Evolutionary conservation across 2,329 filamentous ascomycete species (phyloP), one percentile per base, ranked within the genome.

Genomic region (Scleromitrula shiraiana): DNA sequence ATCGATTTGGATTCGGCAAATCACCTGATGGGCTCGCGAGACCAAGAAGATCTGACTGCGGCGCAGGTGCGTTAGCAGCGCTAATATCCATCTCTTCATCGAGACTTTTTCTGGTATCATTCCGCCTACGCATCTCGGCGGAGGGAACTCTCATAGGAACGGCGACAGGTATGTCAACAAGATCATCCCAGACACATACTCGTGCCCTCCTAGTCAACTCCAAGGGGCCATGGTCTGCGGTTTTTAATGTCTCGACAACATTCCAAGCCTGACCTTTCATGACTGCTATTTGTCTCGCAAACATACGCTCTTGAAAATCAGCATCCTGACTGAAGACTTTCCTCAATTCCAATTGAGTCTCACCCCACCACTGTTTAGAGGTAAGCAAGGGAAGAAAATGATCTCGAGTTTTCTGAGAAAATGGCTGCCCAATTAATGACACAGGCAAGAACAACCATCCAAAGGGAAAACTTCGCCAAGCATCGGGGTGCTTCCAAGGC

Each of bases 201-300:
- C 91, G 82, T 41, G 88, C 85, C 56, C 93, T 78, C 54, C 93
- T 78, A 4, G 93, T 97, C 45, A 98, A 77, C 68, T 97, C 93
- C 15, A 98, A 72, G 0, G 93, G 93, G 0, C 93, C 93, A 62
- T 97, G 91, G 62, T 97, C 93, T 0, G 80, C 74, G 15, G 86
- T 86, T 66, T 98, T 98, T 52, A 98, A 75, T 0, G 93, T 96
- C 70, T 98, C 93, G 4, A 98, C 93, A 0, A 98, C 93, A 64
- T 98, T 98, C 89, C 93, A 98, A 0, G 93, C 93, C 64, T 98
- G 93, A 9, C 93, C 93, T 68, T 98, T 98, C 88, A 98, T 95
- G 50, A 98, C 93, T 1, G 93, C 91, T 53, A 98, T 94, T 63
- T 98, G 93, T 56, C 88, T 82, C n/a, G 88, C 88, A 68, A 95